Base-by-base conservation (phyloP, 768 basidiomycete species). In the Leccinum incarnatum region DNA sequence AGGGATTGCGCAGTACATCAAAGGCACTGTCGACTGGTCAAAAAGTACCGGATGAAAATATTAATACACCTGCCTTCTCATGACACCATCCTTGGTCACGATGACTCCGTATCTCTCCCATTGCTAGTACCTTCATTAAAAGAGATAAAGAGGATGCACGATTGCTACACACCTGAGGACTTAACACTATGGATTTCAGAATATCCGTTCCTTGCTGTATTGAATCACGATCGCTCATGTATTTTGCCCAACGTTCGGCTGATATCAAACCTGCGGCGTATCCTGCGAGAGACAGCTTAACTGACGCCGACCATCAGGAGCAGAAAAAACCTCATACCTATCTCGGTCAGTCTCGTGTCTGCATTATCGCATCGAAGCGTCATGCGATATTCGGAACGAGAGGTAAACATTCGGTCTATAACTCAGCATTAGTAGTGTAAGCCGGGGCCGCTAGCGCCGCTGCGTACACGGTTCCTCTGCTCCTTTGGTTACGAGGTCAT, bases 361-460 rank as follows among this genome's bases (percentile, higher is more conserved):
- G 94, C 94, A 62, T 96, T 96, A 72, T 96, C 94, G 53, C 89
- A 87, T 53, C 94, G 80, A 46, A 95, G 81, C 0, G 87, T 87
- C 84, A 96, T 87, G 23, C 94, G 85, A 69, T 93, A 96, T 66
- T 96, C 94, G 15, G 90, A 92, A 37, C 94, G 81, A 15, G 90
- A 89, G 0, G 94, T 95, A 72, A 96, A 95, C 91, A 95, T 95
- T 27, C 93, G 89, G 65, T 95, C 92, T 94, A n/a, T 42, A 66
- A 62, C 5, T 27, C 19, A 17, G 32, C 2, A 34, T 69, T 10
- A 68, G 40, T 19, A 19, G 12, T n/a, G 7, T 21, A 5, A 5
- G 11, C 5, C 27, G 27, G 57, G 17, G 25, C 60, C 42, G 6
- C 45, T 52, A 21, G 7, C 32, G 14, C 12, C 25, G 45, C 17